A percentile compares a stretch with the other conserved stretches of the same genome.
phyloP scores from a whole-genome alignment of 2,329 filamentous ascomycete genomes.

The Trichoderma aggressivum region DNA sequence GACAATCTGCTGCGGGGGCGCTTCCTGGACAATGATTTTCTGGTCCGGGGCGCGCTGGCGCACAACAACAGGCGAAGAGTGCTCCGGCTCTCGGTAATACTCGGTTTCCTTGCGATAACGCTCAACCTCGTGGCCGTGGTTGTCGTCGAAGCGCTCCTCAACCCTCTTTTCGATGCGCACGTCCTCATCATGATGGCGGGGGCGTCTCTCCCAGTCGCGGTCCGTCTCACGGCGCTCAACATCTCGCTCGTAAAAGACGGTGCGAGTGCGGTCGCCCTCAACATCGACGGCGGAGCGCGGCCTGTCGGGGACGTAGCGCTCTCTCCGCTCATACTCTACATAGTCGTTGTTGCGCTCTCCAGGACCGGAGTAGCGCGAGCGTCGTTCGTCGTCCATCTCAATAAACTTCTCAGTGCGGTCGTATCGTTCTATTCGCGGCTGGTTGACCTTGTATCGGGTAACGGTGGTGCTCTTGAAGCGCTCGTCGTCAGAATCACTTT shows the following conservation, averaged over 20 bases:
- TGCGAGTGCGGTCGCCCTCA: conserved; percentile 37
- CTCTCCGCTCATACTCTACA: conserved; percentile 42
- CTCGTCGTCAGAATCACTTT: conserved; percentile 43
- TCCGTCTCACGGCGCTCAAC: conserved; percentile 37
- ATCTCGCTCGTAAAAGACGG: conserved; percentile 45
- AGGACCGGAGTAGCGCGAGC: conserved; percentile 43
- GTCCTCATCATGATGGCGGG: conserved; percentile 47
- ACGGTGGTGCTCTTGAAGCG: conserved; percentile 47
- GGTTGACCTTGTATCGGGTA: conserved; percentile 51
- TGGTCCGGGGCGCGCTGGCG: conserved; percentile 55
- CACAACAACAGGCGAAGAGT: conserved; percentile 53
- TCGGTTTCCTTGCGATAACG: conserved; percentile 61
- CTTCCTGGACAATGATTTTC: conserved; percentile 59
- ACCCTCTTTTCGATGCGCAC: conserved; percentile 53
- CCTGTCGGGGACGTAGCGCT: conserved; percentile 43
- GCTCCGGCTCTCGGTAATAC: conserved; percentile 54
- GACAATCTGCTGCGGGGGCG: conserved; percentile 51
- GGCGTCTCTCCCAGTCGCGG: conserved; percentile 45
- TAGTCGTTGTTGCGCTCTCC: conserved; percentile 43
- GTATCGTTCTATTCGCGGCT: conserved; percentile 41
- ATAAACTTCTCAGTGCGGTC: conserved; percentile 39
- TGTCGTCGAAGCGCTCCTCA: conserved; percentile 48
- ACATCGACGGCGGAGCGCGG: conserved; percentile 51
- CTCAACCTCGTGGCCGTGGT: conserved; percentile 50
- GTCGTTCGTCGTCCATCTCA: conserved; percentile 45